Conservation (phyloP, 257 asterid species). For the Anisodus acutangulus region DNA sequence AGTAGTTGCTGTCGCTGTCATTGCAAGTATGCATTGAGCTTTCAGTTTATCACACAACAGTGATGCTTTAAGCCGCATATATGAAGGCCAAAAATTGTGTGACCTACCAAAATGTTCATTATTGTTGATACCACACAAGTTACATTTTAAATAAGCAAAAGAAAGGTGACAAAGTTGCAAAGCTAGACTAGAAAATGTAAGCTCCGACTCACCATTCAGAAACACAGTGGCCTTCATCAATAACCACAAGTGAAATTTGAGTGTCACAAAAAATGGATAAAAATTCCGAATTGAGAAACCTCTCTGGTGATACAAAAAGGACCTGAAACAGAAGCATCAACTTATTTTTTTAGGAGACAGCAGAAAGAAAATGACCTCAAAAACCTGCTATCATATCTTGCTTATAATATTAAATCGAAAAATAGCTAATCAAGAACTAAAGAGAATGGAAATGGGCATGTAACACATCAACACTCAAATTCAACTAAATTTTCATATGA, state of each 20-base stretch:
- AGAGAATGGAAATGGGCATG: constrained; percentile 11
- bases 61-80: constrained; percentile 97
- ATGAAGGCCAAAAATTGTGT: constrained; percentile 97
- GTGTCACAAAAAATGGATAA: constrained; percentile 61
- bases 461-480: constrained; percentile 8
- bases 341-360: not conserved
- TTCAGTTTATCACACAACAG: constrained; percentile 63
- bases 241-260: constrained; percentile 75
- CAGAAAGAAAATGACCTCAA: constrained; percentile 8
- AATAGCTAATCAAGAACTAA: constrained; percentile 15
- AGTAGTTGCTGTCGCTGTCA: constrained; percentile 96
- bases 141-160: not conserved
- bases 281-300: constrained; percentile 81
- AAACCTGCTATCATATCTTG: not conserved
- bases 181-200: not conserved
- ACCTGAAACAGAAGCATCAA: constrained; percentile 60
- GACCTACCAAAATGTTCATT: constrained; percentile 67
- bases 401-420: not conserved
- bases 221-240: constrained; percentile 98
- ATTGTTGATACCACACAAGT: constrained; percentile 8
- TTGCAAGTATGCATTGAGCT: constrained; percentile 92
- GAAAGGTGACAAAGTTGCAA: not conserved
- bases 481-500: not conserved
- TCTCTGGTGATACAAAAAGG: constrained; percentile 97
- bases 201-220: constrained; percentile 85